These are phyloP conservation scores for Corymbia maculata DNA, from an alignment of 345 rosid genomes.

Conservation along the genomic window DNA sequence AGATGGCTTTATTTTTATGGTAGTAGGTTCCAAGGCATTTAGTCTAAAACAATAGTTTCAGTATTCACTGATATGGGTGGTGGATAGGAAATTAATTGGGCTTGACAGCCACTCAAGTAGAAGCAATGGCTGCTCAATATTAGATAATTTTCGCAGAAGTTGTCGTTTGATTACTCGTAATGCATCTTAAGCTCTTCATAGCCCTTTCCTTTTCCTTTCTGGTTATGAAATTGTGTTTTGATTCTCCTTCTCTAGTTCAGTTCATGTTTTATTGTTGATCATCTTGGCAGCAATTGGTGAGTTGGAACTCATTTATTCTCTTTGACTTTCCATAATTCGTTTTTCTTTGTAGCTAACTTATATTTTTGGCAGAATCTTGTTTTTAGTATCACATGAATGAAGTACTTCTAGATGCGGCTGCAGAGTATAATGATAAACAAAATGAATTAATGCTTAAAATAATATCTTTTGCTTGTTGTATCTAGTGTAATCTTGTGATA, in stretches of 20 bases:
- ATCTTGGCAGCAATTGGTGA: background rate
- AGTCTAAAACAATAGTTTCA: background rate
- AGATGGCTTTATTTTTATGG: background rate
- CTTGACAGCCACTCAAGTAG: background rate
- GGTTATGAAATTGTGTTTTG: background rate
- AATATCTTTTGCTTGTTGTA: background rate
- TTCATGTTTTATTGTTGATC: background rate
- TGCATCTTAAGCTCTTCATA: background rate
- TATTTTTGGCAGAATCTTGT: background rate
- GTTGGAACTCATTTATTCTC: background rate
- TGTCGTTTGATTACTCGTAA: background rate
- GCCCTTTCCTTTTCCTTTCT: background rate
- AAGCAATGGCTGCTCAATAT: background rate
- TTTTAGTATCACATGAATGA: background rate
- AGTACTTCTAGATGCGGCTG: background rate
- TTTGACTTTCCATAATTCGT: background rate
- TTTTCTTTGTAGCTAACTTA: background rate
- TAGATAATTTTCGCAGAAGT: background rate
- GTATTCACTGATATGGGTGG: background rate
- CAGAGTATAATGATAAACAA: background rate
- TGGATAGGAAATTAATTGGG: background rate
- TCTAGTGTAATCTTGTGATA: background rate
- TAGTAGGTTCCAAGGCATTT: background rate
- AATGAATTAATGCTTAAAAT: background rate
- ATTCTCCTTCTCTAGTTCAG: background rate